These are phyloP conservation scores for Paramarasmius palmivorus DNA, from an alignment of 1,284 basidiomycete genomes.

Conservation along the genomic window DNA sequence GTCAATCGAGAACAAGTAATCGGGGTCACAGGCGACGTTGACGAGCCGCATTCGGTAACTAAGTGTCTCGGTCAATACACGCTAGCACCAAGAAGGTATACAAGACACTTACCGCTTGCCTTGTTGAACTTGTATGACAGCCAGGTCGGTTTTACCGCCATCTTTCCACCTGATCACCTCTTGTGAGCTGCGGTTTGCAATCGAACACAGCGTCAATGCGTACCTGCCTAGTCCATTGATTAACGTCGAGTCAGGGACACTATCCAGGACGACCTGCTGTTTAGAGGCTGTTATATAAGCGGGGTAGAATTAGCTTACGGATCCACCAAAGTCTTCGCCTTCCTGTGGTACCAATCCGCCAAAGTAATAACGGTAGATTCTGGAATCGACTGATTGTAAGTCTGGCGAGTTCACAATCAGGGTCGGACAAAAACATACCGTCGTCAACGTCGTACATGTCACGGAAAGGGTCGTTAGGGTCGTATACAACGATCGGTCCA, in stretches of 20 bases:
- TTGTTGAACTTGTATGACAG: no score
- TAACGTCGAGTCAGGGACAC: slow-evolving; percentile 34
- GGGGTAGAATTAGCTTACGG: neutral
- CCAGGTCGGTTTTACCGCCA: slow-evolving; percentile 10
- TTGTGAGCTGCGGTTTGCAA: neutral
- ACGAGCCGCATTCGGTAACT: neutral
- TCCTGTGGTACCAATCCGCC: neutral
- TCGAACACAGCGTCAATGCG: neutral
- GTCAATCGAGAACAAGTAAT: neutral
- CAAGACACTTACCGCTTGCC: neutral
- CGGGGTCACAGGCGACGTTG: neutral
- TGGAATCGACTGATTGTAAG: neutral
- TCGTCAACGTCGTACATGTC: neutral
- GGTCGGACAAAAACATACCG: slow-evolving; percentile 1
- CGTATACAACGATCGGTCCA: neutral
- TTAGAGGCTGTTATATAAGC: no score
- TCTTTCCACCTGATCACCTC: slow-evolving; percentile 25
- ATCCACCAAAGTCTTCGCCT: neutral
- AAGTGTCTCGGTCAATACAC: neutral
- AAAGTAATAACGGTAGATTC: no score
- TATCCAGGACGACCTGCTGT: neutral
- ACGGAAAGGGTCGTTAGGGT: neutral
- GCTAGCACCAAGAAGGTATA: neutral
- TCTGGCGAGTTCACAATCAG: no score
- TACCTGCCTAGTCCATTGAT: slow-evolving; percentile 43